Conservation (phyloP, 2,329 filamentous ascomycete genomes). For the Talaromyces marneffei region DNA sequence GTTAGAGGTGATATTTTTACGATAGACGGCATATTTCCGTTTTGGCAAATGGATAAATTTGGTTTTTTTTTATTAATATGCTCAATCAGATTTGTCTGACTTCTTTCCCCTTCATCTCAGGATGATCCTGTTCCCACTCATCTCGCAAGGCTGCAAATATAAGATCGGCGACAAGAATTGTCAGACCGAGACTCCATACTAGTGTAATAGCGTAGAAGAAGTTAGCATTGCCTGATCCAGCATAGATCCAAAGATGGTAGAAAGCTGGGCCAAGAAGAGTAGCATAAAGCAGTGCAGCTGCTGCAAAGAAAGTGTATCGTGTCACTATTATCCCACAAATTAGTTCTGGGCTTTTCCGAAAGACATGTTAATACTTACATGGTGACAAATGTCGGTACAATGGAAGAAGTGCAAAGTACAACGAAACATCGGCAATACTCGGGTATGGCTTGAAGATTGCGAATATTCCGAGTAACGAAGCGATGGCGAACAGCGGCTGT, state of each 20-base stretch:
- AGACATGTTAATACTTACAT: slow-evolving; percentile 43
- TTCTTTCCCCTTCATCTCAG: slow-evolving; percentile 84
- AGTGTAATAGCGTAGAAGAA: slow-evolving; percentile 99
- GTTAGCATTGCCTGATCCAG: slow-evolving; percentile 94
- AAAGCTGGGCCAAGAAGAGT: slow-evolving; percentile 88
- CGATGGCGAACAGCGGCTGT: slow-evolving; percentile 81
- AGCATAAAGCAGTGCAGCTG: slow-evolving; percentile 78
- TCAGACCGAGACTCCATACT: slow-evolving; percentile 92
- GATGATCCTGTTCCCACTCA: slow-evolving; percentile 87
- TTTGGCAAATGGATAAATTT: neutral
- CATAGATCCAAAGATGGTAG: slow-evolving; percentile 97
- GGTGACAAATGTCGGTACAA: slow-evolving; percentile 90
- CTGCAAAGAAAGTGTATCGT: slow-evolving; percentile 84
- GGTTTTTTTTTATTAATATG: slow-evolving; percentile 1
- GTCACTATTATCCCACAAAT: slow-evolving; percentile 55
- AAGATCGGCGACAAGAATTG: slow-evolving; percentile 78
- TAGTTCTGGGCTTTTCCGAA: neutral
- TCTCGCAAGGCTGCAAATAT: slow-evolving; percentile 85
- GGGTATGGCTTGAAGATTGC: slow-evolving; percentile 97
- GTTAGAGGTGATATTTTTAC: neutral
- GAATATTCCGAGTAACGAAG: slow-evolving; percentile 80
- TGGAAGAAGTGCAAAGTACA: slow-evolving; percentile 77
- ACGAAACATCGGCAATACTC: slow-evolving; percentile 78
- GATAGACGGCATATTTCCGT: slow-evolving; percentile 19
- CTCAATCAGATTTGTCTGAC: slow-evolving; percentile 68